These are phyloP conservation scores for Cystobasidium slooffiae DNA, from an alignment of 1,284 basidiomycete genomes.

Conservation along the genomic window DNA sequence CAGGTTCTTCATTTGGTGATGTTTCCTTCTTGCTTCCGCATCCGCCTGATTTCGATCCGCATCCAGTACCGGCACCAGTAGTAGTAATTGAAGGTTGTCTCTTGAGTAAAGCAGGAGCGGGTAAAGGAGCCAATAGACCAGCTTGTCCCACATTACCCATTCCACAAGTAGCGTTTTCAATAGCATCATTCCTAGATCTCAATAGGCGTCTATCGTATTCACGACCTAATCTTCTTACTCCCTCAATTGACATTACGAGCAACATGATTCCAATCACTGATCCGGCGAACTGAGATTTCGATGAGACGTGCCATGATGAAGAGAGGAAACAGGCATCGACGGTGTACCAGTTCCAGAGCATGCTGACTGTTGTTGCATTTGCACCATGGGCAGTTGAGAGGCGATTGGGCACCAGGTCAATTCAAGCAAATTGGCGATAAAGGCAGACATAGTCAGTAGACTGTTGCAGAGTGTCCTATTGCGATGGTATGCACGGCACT, in stretches of 20 bases:
- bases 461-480: neutral
- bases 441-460: neutral
- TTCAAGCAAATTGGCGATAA: neutral
- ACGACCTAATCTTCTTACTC: conserved; percentile 56
- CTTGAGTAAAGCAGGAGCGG: neutral
- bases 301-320: conserved; percentile 56
- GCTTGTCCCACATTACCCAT: conserved; percentile 43
- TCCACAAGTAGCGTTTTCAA: conserved; percentile 39
- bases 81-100: conserved; percentile 4
- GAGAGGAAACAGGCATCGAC: conserved; percentile 59
- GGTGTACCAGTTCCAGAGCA: conserved; percentile 52
- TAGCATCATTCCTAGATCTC: conserved; percentile 43
- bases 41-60: conserved; percentile 8
- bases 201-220: conserved; percentile 58
- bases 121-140: neutral
- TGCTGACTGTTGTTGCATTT: conserved; percentile 17
- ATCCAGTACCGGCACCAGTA: neutral
- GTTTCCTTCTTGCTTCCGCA: conserved; percentile 9
- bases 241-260: conserved; percentile 58
- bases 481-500: neutral
- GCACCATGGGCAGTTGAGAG: too few species aligned
- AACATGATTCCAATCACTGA: conserved; percentile 58
- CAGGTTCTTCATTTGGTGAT: neutral
- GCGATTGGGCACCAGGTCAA: neutral
- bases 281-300: conserved; percentile 57